phyloP scores from a whole-genome alignment of 108 stramenopile species.

The Seminavis robusta region DNA sequence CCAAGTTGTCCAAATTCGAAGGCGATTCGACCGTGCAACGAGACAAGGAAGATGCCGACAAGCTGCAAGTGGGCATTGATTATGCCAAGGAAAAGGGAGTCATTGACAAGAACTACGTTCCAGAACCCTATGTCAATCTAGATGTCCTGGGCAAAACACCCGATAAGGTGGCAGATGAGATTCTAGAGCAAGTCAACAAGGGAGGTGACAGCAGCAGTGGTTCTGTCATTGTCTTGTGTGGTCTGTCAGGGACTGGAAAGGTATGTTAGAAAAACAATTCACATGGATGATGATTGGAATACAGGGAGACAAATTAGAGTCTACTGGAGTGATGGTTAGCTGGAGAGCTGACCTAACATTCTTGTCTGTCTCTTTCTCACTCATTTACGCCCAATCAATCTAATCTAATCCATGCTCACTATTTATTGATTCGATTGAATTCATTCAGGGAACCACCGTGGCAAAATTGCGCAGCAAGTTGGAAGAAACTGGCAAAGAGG shows the following conservation, averaged over 20 bases:
- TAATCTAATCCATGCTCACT: too few species aligned
- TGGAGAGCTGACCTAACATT: too few species aligned
- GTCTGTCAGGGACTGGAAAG: constrained; percentile 83
- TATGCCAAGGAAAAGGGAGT: constrained; percentile 82
- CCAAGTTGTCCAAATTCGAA: constrained; percentile 41
- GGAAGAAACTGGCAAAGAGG: constrained; percentile 50
- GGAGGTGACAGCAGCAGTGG: constrained; percentile 22
- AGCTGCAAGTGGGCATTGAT: constrained; percentile 73
- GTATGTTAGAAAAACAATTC: too few species aligned
- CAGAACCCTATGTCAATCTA: constrained; percentile 68
- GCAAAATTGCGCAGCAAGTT: constrained; percentile 60
- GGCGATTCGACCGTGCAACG: constrained; percentile 58
- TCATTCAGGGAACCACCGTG: constrained; percentile 86
- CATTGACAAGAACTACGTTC: constrained; percentile 68
- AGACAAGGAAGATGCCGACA: constrained; percentile 75
- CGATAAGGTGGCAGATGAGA: constrained; percentile 60
- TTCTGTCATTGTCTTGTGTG: constrained; percentile 78
- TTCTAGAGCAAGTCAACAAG: constrained; percentile 41
- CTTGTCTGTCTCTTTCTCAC: too few species aligned
- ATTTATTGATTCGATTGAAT: neutral
- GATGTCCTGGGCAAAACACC: constrained; percentile 88
- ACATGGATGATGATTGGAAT: too few species aligned
- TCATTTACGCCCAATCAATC: too few species aligned
- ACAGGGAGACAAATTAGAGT: too few species aligned
- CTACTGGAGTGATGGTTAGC: too few species aligned